Evolutionary conservation across 2,329 filamentous ascomycete genomes (phyloP).

Genomic region (Colletotrichum sp.): DNA sequence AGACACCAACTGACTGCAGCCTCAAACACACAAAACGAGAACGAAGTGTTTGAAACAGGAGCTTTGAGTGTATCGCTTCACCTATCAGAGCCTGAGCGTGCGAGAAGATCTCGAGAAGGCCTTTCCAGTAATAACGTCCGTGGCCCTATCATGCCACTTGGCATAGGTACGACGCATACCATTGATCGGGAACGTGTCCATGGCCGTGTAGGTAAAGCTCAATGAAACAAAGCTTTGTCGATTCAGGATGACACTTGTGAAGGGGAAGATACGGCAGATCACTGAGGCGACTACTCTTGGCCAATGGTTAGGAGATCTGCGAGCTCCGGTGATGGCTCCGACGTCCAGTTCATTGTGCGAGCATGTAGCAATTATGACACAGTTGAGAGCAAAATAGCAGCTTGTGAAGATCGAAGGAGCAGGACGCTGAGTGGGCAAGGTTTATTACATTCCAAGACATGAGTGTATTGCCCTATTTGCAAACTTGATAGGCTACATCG

Average conservation of each 20-base stretch:
- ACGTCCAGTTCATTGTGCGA: rapidly evolving
- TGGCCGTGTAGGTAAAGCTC: background rate
- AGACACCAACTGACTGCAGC: background rate
- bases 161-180: background rate
- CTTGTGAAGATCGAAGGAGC: rapidly evolving
- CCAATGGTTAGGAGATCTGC: rapidly evolving
- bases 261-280: rapidly evolving
- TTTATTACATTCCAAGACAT: background rate
- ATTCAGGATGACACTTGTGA: background rate
- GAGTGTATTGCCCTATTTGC: background rate
- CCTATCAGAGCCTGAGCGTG: background rate
- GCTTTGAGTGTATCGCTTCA: background rate
- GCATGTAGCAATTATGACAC: rapidly evolving
- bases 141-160: background rate
- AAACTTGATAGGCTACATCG: background rate
- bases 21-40: background rate
- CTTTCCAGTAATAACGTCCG: background rate
- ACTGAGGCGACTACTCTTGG: rapidly evolving
- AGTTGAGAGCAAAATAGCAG: background rate
- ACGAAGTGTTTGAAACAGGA: background rate
- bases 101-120: background rate
- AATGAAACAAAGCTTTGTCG: background rate
- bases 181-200: background rate
- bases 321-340: rapidly evolving
- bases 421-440: background rate